Base-by-base conservation (phyloP, 352 stramenopile genomes). In the Globisporangium spiculum region DNA sequence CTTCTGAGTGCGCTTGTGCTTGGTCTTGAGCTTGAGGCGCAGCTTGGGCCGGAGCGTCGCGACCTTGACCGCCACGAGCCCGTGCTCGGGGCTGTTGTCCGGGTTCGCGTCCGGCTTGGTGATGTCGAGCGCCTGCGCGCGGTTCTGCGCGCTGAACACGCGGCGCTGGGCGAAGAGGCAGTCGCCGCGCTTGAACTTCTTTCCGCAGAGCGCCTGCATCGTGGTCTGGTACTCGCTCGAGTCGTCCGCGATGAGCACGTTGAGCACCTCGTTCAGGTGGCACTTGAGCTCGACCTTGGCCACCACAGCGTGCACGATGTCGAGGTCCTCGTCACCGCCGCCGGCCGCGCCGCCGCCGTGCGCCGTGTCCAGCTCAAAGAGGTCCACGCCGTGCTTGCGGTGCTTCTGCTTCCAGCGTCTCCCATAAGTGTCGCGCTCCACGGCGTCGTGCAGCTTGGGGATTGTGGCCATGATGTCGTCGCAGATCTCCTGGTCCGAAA, bases 181-280 rank as follows among this genome's bases (percentile, higher is more conserved):
- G 16, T 80, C 71, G 18, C 79, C 81, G 9, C 63, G 70, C 63
- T 79, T 79, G 70, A 89, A 87, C 18, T 75, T 75, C 53, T 80
- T 79, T 10, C 79, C 81, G 46, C 73, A 84, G 36, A 89, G 56
- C 24, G 75, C 69, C 50, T 74, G 69, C 79, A 89, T 87, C 2
- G 77, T 76, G 7, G 73, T 70, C 44, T 84, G 71, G 36, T 83
- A 89, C 36, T 69, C 70, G n/a, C 70, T 63, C 36, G 74, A 72
- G 22, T 88, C 72, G 34, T 73, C 74, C 32, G 81, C 69, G 20
- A 84, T 50, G 38, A 90, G 46, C 52, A 86, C 78, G 60, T 83
- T 89, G 50, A 85, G 65, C 24, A 82, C 77, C 32, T 91, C 83
- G 62, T 91, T 89, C 48, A 91, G 54, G 63, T 89, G 80, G 61